These are phyloP conservation scores for Spathaspora gorwiae DNA, from an alignment of 805 yeast species.

Conservation along the genomic window DNA sequence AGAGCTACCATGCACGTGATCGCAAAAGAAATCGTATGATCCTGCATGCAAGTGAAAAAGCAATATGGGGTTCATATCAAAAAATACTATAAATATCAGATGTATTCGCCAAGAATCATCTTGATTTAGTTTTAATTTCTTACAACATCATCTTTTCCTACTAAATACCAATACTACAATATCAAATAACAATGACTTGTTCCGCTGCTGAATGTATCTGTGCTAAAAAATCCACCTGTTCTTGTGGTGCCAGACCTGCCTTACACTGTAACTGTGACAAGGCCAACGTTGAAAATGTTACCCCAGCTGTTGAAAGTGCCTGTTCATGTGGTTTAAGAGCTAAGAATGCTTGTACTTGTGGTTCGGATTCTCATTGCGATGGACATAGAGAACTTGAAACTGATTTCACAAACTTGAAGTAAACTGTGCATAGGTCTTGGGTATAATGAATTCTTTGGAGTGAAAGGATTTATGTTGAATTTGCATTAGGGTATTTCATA, in stretches of 20 bases:
- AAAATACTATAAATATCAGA: background rate
- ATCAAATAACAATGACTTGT: conserved; percentile 20
- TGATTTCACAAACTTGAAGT: conserved; percentile 47
- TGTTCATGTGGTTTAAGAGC: conserved; percentile 60
- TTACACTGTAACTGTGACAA: conserved; percentile 51
- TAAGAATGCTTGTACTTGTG: conserved; percentile 53
- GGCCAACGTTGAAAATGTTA: conserved; percentile 48
- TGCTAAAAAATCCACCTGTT: conserved; percentile 59
- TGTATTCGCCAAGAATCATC: background rate
- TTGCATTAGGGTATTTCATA: background rate
- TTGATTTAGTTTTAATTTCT: background rate
- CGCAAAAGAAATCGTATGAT: too few relatives aligned
- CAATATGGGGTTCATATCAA: background rate
- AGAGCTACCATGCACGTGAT: background rate
- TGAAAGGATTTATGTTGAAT: background rate
- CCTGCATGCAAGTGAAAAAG: too few relatives aligned
- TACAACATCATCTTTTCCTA: background rate
- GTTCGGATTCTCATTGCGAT: conserved; percentile 35
- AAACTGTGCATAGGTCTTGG: conserved; percentile 1
- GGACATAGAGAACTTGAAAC: conserved; percentile 52
- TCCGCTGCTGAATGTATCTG: conserved; percentile 49
- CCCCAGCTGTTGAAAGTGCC: conserved; percentile 37
- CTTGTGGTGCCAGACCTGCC: conserved; percentile 60
- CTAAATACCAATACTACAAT: background rate
- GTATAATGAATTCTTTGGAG: too few relatives aligned